phyloP scores from a whole-genome alignment of 768 basidiomycete genomes.

The Piloderma croceum region DNA sequence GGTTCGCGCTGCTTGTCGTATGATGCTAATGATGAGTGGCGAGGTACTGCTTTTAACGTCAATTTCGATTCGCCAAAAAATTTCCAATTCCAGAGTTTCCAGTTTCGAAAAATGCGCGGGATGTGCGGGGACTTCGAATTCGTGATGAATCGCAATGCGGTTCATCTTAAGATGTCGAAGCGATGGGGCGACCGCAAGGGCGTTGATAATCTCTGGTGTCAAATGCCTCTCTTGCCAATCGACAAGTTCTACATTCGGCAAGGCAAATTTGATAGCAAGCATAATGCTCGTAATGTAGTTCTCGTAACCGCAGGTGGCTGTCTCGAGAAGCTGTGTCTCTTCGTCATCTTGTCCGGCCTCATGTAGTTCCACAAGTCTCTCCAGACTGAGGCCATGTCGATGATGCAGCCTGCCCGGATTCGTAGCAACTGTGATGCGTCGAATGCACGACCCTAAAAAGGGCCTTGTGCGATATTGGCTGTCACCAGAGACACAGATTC shows the following conservation, averaged over 20 bases:
- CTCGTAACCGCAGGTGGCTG: too few species aligned
- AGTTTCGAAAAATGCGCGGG: too few species aligned
- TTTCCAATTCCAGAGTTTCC: conserved; percentile 4
- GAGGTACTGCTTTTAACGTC: background rate
- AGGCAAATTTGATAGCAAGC: conserved; percentile 9
- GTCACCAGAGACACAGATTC: background rate
- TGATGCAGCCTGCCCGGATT: conserved; percentile 4
- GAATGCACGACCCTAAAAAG: conserved; percentile 18
- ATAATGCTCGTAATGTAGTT: too few species aligned
- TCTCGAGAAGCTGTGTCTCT: conserved; percentile 3
- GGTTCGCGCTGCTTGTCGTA: background rate
- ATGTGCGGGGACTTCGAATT: conserved; percentile 3
- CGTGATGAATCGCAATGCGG: background rate
- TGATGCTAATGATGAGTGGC: background rate
- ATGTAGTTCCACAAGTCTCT: background rate
- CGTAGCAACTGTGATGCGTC: conserved; percentile 15
- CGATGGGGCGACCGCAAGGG: conserved; percentile 13
- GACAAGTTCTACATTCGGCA: conserved; percentile 24
- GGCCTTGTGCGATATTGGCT: background rate
- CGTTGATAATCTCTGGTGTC: conserved; percentile 9
- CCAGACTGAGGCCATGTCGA: background rate
- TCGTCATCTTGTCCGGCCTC: background rate
- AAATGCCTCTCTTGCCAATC: conserved; percentile 19
- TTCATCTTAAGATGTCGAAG: conserved; percentile 22
- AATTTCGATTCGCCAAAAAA: too few species aligned